These are phyloP conservation scores for Pharus latifolius DNA, from an alignment of 176 grass and related monocot genomes.

Conservation along the genomic window DNA sequence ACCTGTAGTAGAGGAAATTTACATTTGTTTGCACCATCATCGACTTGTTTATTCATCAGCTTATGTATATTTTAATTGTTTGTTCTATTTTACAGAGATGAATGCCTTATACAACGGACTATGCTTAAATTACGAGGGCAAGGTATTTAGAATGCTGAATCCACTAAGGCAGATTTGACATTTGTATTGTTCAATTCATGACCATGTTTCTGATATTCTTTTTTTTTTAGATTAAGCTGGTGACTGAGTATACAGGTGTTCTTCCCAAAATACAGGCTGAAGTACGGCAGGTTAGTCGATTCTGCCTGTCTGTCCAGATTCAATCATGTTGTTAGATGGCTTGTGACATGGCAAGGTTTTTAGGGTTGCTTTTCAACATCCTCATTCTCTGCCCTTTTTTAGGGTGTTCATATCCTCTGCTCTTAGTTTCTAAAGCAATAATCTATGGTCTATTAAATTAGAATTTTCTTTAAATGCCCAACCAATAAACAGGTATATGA, in stretches of 20 bases:
- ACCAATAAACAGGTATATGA: conserved; percentile 71
- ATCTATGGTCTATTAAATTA: neutral
- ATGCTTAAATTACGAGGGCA: conserved; percentile 65
- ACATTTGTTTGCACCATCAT: neutral
- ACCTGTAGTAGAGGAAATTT: neutral
- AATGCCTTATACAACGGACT: conserved; percentile 76
- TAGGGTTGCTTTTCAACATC: neutral
- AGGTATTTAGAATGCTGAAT: conserved; percentile 39
- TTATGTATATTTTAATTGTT: conserved; percentile 1
- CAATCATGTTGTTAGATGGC: neutral
- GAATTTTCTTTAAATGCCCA: neutral
- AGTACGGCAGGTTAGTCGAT: conserved; percentile 47
- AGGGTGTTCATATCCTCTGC: neutral
- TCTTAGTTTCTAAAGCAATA: neutral
- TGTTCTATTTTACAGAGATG: conserved; percentile 54
- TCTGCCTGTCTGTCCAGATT: conserved; percentile 5
- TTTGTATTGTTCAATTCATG: neutral
- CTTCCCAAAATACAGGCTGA: conserved; percentile 78
- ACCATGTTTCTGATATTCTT: conserved; percentile 22
- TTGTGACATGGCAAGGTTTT: neutral
- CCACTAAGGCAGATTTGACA: neutral
- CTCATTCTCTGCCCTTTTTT: neutral
- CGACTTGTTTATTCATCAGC: conserved; percentile 11
- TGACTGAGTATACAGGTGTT: conserved; percentile 57
- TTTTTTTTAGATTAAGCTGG: conserved; percentile 49